A percentile compares a stretch with the other conserved stretches of the same genome.
phyloP scores from a whole-genome alignment of 208 protist species.

The Phytomonas francai region DNA sequence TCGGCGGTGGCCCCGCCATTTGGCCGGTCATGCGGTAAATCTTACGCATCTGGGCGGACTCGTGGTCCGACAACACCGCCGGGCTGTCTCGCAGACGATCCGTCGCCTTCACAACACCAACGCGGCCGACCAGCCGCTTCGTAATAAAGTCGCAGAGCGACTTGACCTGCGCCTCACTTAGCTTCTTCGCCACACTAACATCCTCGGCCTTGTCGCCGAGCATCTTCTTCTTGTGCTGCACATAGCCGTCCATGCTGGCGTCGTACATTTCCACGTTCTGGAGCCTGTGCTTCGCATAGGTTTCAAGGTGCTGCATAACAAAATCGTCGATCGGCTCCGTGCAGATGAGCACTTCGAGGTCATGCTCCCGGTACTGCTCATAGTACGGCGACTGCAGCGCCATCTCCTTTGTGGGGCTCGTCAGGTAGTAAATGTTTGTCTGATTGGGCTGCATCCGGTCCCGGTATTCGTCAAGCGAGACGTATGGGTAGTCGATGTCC shows the following conservation, averaged over 20 bases:
- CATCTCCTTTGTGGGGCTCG: constrained; percentile 69
- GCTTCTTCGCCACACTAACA: constrained; percentile 88
- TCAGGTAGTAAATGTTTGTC: constrained; percentile 92
- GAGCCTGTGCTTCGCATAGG: constrained; percentile 92
- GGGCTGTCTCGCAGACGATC: constrained; percentile 84
- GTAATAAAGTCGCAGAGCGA: constrained; percentile 82
- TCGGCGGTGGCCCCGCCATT: constrained; percentile 68
- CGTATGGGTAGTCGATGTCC: constrained; percentile 62
- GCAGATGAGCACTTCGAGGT: constrained; percentile 93
- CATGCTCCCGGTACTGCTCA: constrained; percentile 71
- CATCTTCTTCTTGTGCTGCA: constrained; percentile 97
- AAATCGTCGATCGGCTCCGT: constrained; percentile 99
- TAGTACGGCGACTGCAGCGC: constrained; percentile 79
- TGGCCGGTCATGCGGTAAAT: constrained; percentile 88
- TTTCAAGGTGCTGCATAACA: constrained; percentile 84
- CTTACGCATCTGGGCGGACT: constrained; percentile 88
- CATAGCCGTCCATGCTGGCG: constrained; percentile 78
- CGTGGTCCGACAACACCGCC: constrained; percentile 86
- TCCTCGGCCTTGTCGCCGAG: constrained; percentile 99
- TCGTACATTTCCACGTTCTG: constrained; percentile 92
- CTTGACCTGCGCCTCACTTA: constrained; percentile 81
- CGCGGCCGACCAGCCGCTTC: constrained; percentile 78
- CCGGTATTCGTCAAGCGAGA: constrained; percentile 95
- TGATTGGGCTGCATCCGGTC: constrained; percentile 92
- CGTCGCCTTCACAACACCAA: constrained; percentile 81